Conservation (phyloP, 768 basidiomycete species). For the Lyophyllum semitale region DNA sequence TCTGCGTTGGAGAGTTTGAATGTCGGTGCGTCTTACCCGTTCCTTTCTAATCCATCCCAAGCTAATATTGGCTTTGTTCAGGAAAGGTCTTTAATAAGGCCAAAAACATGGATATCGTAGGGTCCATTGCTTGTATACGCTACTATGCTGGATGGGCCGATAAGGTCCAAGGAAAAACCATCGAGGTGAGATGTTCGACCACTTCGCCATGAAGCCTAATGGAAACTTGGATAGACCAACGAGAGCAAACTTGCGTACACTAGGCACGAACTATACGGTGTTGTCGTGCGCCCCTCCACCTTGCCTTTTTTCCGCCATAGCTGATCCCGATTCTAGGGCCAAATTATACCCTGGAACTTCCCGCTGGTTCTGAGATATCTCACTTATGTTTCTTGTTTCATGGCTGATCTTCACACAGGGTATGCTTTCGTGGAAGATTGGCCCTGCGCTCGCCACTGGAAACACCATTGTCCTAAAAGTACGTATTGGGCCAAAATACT, state of each 20-base stretch:
- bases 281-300: no score
- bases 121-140: constrained; percentile 49
- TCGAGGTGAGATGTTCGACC: constrained; percentile 41
- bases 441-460: constrained; percentile 42
- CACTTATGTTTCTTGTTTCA: background rate
- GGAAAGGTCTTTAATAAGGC: constrained; percentile 58
- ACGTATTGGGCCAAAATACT: no score
- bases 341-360: no score
- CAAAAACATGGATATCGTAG: constrained; percentile 47
- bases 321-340: constrained; percentile 21
- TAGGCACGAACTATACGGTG: constrained; percentile 37
- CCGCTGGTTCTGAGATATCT: constrained; percentile 51
- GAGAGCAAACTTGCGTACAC: constrained; percentile 29
- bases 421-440: constrained; percentile 31
- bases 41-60: no score
- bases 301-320: background rate
- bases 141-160: constrained; percentile 91
- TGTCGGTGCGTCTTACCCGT: constrained; percentile 21
- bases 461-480: constrained; percentile 62
- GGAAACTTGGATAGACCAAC: constrained; percentile 18
- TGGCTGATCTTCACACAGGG: constrained; percentile 3
- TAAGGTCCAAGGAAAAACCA: constrained; percentile 71
- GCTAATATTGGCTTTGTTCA: no score
- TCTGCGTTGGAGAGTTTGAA: constrained; percentile 28
- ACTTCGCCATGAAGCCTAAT: no score